Percentiles rank a stretch among this genome's conserved stretches.
Evolutionary conservation across 2,329 filamentous ascomycete species (phyloP).

Genomic region (Furcasterigmium sp.): DNA sequence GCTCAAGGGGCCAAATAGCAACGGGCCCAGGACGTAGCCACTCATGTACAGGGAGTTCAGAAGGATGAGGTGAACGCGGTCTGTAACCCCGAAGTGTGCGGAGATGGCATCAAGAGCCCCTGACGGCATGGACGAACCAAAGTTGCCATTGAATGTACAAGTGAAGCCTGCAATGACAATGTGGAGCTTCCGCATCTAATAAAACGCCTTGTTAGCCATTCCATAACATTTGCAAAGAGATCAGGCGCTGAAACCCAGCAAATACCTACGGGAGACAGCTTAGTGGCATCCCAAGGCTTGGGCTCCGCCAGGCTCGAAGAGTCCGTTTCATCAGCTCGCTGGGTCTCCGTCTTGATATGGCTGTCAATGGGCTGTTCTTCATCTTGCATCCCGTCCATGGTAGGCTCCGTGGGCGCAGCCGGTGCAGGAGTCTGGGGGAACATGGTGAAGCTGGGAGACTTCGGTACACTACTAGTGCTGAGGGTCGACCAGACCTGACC

Average conservation of each 20-base stretch:
- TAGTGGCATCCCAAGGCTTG: conserved; percentile 20
- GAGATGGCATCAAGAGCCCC: conserved; percentile 28
- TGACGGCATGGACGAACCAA: conserved; percentile 28
- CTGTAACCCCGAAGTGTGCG: conserved; percentile 19
- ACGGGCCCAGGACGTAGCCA: conserved; percentile 26
- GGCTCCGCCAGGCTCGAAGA: background rate
- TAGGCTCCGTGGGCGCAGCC: no score
- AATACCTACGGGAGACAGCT: conserved; percentile 19
- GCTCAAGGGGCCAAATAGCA: conserved; percentile 27
- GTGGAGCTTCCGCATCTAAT: conserved; percentile 22
- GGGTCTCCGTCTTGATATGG: background rate
- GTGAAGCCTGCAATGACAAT: conserved; percentile 27
- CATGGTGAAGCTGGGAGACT: no score
- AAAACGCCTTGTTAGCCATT: background rate
- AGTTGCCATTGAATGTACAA: conserved; percentile 29
- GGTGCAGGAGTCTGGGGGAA: no score
- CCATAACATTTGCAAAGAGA: no score
- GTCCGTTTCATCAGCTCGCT: conserved; percentile 13
- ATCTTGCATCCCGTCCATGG: no score
- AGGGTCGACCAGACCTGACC: no score
- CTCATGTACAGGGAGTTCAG: conserved; percentile 30
- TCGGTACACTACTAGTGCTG: no score
- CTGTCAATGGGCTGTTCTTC: no score
- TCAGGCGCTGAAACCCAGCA: no score
- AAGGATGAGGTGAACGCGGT: conserved; percentile 20